Evolutionary conservation across 2,329 filamentous ascomycete genomes (phyloP).

Genomic region (Trichoderma arundinaceum): DNA sequence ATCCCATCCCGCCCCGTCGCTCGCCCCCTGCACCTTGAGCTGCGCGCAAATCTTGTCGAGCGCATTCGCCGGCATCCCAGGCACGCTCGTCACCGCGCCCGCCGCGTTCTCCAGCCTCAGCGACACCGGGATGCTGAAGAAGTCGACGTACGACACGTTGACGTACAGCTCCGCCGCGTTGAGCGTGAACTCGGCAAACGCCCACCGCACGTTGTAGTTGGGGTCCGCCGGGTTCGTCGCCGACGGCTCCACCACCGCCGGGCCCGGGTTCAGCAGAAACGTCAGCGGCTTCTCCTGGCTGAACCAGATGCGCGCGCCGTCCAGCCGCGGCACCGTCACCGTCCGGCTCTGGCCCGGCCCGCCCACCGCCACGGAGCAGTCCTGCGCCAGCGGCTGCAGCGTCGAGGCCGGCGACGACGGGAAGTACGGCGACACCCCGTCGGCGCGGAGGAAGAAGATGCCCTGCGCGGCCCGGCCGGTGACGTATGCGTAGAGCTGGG

Average conservation of each 20-base stretch:
- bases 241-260: constrained; percentile 75
- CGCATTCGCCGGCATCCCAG: constrained; percentile 55
- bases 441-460: constrained; percentile 66
- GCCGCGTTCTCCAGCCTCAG: constrained; percentile 57
- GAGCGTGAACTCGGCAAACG: constrained; percentile 73
- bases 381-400: constrained; percentile 56
- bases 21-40: constrained; percentile 52
- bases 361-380: constrained; percentile 70
- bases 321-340: constrained; percentile 71
- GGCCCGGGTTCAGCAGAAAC: constrained; percentile 73
- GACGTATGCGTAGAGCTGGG: constrained; percentile 68
- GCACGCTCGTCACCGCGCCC: constrained; percentile 53
- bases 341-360: constrained; percentile 62
- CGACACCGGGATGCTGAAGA: constrained; percentile 69
- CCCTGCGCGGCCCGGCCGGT: constrained; percentile 66
- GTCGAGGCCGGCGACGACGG: constrained; percentile 62
- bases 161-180: constrained; percentile 66
- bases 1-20: constrained; percentile 58
- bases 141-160: constrained; percentile 78
- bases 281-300: constrained; percentile 63
- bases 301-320: constrained; percentile 76
- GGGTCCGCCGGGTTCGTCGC: constrained; percentile 68
- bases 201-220: constrained; percentile 68
- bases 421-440: constrained; percentile 69
- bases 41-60: constrained; percentile 52